phyloP scores from a whole-genome alignment of 2,329 filamentous ascomycete genomes.

The Trichoderma citrinoviride region DNA sequence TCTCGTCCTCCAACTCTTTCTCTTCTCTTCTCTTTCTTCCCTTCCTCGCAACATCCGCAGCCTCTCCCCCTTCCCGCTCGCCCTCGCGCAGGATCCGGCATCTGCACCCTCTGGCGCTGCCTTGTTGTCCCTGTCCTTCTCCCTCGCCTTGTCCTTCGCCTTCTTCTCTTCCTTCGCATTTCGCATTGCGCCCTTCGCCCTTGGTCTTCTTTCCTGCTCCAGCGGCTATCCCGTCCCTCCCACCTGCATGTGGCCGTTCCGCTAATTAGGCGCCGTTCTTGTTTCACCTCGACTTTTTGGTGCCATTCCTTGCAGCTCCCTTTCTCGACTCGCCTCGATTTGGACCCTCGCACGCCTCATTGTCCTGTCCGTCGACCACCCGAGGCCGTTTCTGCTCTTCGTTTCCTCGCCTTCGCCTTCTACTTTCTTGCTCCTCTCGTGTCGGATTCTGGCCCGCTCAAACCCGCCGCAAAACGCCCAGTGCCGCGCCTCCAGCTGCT shows the following conservation, averaged over 20 bases:
- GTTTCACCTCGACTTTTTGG: slow-evolving; percentile 31
- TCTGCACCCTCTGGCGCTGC: slow-evolving; percentile 22
- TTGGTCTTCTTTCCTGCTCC: slow-evolving; percentile 20
- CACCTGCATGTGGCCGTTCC: slow-evolving; percentile 29
- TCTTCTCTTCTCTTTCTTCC: slow-evolving; percentile 2
- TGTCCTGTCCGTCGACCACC: slow-evolving; percentile 24
- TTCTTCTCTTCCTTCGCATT: neutral
- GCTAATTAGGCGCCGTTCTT: slow-evolving; percentile 31
- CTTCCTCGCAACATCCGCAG: slow-evolving; percentile 16
- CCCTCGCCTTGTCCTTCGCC: neutral
- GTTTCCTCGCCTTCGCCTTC: neutral
- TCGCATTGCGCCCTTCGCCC: slow-evolving; percentile 24
- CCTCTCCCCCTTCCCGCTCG: slow-evolving; percentile 16
- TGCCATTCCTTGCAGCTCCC: slow-evolving; percentile 30
- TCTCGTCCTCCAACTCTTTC: neutral
- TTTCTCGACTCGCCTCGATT: slow-evolving; percentile 23
- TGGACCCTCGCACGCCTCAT: slow-evolving; percentile 20
- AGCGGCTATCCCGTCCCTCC: slow-evolving; percentile 25
- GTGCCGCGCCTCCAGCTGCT: slow-evolving; percentile 1
- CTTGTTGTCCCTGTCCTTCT: slow-evolving; percentile 15
- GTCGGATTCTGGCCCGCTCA: slow-evolving; percentile 10
- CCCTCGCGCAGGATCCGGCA: slow-evolving; percentile 19
- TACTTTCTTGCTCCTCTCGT: neutral
- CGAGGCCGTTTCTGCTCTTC: neutral
- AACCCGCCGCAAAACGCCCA: slow-evolving; percentile 1